Evolutionary conservation across 495 filamentous ascomycete species (phyloP).

Genomic region (Margaritispora aquatica): DNA sequence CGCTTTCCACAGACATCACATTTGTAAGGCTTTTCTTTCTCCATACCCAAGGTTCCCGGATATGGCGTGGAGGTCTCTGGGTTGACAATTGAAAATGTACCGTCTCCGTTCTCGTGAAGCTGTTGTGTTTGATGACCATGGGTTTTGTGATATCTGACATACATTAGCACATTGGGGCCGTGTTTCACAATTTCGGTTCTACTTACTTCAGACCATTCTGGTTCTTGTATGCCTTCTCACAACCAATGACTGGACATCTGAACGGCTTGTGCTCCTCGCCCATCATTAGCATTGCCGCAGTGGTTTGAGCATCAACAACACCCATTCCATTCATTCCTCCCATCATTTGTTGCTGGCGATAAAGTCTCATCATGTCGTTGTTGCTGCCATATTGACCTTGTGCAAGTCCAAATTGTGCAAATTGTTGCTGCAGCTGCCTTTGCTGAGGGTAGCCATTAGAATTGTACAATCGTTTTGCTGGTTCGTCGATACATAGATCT

Average conservation of each 20-base stretch:
- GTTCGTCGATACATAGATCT: slow-evolving; percentile 87
- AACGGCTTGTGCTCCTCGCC: slow-evolving; percentile 87
- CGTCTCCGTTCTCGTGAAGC: slow-evolving; percentile 90
- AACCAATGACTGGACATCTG: slow-evolving; percentile 95
- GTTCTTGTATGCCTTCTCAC: slow-evolving; percentile 99
- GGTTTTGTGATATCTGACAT: slow-evolving; percentile 60
- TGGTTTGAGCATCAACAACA: slow-evolving; percentile 1
- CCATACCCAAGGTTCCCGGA: slow-evolving; percentile 95
- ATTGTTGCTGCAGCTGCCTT: slow-evolving; percentile 50
- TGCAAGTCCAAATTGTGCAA: slow-evolving; percentile 55
- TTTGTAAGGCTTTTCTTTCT: slow-evolving; percentile 98
- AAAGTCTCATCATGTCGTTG: slow-evolving; percentile 62
- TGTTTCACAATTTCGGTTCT: neutral
- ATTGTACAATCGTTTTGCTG: slow-evolving; percentile 87
- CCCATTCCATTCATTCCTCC: slow-evolving; percentile 33
- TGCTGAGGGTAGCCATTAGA: slow-evolving; percentile 67
- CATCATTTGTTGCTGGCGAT: slow-evolving; percentile 68
- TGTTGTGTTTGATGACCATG: slow-evolving; percentile 97
- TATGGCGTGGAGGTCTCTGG: slow-evolving; percentile 91
- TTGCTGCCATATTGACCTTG: slow-evolving; percentile 69
- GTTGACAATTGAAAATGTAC: slow-evolving; percentile 97
- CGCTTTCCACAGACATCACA: slow-evolving; percentile 96
- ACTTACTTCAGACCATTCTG: slow-evolving; percentile 93
- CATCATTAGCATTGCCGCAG: slow-evolving; percentile 39
- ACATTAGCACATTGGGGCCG: slow-evolving; percentile 27